phyloP scores from a whole-genome alignment of 345 rosid species.

The Eucalyptus albens region DNA sequence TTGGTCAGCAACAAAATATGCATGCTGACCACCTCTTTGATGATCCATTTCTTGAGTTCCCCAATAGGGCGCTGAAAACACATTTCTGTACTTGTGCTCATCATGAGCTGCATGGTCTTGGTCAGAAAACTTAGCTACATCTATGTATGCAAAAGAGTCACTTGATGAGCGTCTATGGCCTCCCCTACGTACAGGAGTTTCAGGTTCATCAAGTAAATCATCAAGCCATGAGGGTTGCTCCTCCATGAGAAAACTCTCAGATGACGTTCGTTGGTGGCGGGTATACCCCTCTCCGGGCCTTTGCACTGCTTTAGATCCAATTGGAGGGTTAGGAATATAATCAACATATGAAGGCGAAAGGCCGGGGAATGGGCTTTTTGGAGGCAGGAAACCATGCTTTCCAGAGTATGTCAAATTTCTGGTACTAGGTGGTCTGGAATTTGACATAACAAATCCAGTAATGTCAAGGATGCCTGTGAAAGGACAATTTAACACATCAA shows the following conservation, averaged over 20 bases:
- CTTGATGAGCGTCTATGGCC: conserved; percentile 61
- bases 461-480: neutral
- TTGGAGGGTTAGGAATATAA: conserved; percentile 7
- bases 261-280: conserved; percentile 35
- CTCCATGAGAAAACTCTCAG: conserved; percentile 17
- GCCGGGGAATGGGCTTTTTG: conserved; percentile 15
- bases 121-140: neutral
- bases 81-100: conserved; percentile 2
- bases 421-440: conserved; percentile 23
- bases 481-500: neutral
- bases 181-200: conserved; percentile 12
- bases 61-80: conserved; percentile 24
- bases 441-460: conserved; percentile 15
- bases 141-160: conserved; percentile 37
- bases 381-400: conserved; percentile 30
- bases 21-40: conserved; percentile 16
- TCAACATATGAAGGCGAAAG: conserved; percentile 21
- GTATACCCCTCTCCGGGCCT: conserved; percentile 3
- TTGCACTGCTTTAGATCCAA: conserved; percentile 14
- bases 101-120: conserved; percentile 1
- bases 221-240: conserved; percentile 62
- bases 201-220: conserved; percentile 49
- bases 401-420: conserved; percentile 21
- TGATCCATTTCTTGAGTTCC: conserved; percentile 23
- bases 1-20: neutral